These are phyloP conservation scores for Neltuma alba DNA, from an alignment of 306 rosid genomes.

Conservation along the genomic window DNA sequence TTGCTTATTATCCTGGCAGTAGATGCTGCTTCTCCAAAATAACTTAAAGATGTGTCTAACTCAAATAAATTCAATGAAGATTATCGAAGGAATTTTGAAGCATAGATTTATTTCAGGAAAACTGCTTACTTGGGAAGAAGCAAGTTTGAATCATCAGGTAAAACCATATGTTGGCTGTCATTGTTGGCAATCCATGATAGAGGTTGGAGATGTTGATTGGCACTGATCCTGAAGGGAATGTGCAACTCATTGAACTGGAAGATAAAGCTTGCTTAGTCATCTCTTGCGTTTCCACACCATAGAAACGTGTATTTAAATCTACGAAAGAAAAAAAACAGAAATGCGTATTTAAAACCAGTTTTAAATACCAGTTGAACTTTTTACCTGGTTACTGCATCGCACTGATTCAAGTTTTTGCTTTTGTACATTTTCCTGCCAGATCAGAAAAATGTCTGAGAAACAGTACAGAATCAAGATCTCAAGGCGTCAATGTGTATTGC, in stretches of 20 bases:
- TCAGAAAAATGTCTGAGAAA: conserved; percentile 5
- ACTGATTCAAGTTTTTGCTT: conserved; percentile 76
- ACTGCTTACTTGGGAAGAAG: conserved; percentile 64
- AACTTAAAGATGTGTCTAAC: neutral
- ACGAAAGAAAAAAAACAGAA: neutral
- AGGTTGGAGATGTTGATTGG: conserved; percentile 78
- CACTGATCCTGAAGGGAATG: conserved; percentile 66
- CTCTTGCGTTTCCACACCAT: neutral
- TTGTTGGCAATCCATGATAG: conserved; percentile 64
- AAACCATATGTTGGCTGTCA: conserved; percentile 52
- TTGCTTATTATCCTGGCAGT: conserved; percentile 1
- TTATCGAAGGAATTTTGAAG: conserved; percentile 5
- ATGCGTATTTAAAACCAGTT: neutral
- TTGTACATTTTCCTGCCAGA: conserved; percentile 62
- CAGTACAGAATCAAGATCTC: neutral
- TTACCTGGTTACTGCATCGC: conserved; percentile 83
- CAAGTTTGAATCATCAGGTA: conserved; percentile 71
- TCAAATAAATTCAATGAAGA: neutral
- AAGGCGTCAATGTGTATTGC: neutral
- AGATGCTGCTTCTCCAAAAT: neutral
- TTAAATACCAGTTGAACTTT: conserved; percentile 7
- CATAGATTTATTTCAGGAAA: conserved; percentile 13
- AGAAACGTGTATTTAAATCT: neutral
- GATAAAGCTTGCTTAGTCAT: conserved; percentile 23
- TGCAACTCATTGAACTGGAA: conserved; percentile 78